phyloP scores from a whole-genome alignment of 805 yeast genomes.

The Sungouiella thailandica region DNA sequence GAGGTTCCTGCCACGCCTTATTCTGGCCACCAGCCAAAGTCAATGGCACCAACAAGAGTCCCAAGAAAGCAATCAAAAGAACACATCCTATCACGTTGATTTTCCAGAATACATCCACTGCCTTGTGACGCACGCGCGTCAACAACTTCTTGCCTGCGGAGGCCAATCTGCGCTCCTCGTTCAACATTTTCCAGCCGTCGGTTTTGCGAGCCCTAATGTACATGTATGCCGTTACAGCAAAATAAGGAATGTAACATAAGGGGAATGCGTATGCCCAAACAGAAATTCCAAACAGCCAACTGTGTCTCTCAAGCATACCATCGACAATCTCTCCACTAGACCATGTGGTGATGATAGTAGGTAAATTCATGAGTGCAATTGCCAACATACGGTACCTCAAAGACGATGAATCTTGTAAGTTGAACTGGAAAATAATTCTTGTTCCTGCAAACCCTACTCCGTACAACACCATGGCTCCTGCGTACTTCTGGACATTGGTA shows the following conservation, averaged over 20 bases:
- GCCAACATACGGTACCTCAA: constrained; percentile 16
- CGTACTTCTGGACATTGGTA: constrained; percentile 46
- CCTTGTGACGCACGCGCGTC: constrained; percentile 5
- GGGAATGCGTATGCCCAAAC: background rate
- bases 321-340: constrained; percentile 15
- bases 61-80: constrained; percentile 28
- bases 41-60: constrained; percentile 33
- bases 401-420: constrained; percentile 16
- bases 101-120: constrained; percentile 18
- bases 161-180: constrained; percentile 5
- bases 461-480: constrained; percentile 51
- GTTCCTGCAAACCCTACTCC: constrained; percentile 17
- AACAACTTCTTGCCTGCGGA: constrained; percentile 6
- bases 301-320: constrained; percentile 7
- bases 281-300: constrained; percentile 11
- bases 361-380: constrained; percentile 13
- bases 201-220: constrained; percentile 13
- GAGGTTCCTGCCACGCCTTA: constrained; percentile 12
- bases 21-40: constrained; percentile 23
- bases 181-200: constrained; percentile 13
- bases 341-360: constrained; percentile 19
- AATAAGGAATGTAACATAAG: constrained; percentile 12
- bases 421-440: constrained; percentile 11
- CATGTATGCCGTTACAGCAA: constrained; percentile 14
- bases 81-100: constrained; percentile 33